A percentile compares a stretch with the other conserved stretches of the same genome.
These are phyloP conservation scores for Anthracocystis setariae DNA, from an alignment of 1,284 basidiomycete genomes.

Conservation along the genomic window DNA sequence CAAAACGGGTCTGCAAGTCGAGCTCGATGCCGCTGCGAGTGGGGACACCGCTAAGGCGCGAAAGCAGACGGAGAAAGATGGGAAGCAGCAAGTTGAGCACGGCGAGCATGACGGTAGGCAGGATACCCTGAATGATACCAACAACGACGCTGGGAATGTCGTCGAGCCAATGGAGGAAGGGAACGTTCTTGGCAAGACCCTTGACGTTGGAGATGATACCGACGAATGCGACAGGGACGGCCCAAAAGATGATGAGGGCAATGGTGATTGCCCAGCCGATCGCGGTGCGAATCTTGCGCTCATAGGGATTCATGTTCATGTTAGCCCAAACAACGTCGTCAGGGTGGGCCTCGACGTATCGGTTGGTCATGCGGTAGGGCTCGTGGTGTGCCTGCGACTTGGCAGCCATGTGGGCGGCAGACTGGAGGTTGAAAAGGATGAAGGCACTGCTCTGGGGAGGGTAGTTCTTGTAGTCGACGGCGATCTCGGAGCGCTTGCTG, in stretches of 20 bases:
- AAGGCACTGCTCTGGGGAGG: slow-evolving; percentile 75
- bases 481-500: slow-evolving; percentile 75
- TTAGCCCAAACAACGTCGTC: slow-evolving; percentile 89
- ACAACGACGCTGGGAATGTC: slow-evolving; percentile 70
- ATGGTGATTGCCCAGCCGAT: slow-evolving; percentile 72
- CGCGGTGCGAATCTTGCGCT: slow-evolving; percentile 74
- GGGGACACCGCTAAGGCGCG: slow-evolving; percentile 82
- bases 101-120: slow-evolving; percentile 84
- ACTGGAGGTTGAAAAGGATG: slow-evolving; percentile 90
- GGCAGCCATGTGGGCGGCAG: slow-evolving; percentile 71
- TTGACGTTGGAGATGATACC: slow-evolving; percentile 85
- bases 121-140: slow-evolving; percentile 81
- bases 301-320: slow-evolving; percentile 86
- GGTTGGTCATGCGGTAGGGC: slow-evolving; percentile 61
- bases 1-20: slow-evolving; percentile 88
- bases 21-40: slow-evolving; percentile 84
- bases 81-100: slow-evolving; percentile 91
- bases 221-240: slow-evolving; percentile 74
- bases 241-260: slow-evolving; percentile 76
- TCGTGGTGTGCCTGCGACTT: slow-evolving; percentile 54
- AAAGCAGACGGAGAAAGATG: slow-evolving; percentile 81
- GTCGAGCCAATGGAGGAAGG: slow-evolving; percentile 87
- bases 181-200: slow-evolving; percentile 74
- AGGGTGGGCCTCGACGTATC: slow-evolving; percentile 59
- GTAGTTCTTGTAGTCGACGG: slow-evolving; percentile 71